phyloP scores from a whole-genome alignment of 2,329 filamentous ascomycete species.

The Trichophyton mentagrophytes region DNA sequence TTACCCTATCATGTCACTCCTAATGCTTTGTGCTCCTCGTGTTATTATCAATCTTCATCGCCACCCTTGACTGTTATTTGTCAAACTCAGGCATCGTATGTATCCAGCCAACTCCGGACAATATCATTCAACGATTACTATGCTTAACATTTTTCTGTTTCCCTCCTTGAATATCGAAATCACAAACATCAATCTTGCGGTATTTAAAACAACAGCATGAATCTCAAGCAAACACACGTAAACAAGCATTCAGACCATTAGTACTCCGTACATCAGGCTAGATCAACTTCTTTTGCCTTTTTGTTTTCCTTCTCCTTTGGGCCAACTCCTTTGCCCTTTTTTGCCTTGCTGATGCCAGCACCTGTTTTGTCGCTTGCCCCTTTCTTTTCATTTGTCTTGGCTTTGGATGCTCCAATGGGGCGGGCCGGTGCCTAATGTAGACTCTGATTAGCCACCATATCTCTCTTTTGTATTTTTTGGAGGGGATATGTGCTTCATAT shows the following conservation, averaged over 20 bases:
- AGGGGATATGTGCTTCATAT: not conserved
- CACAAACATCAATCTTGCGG: not conserved
- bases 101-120: too few relatives aligned
- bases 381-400: not conserved
- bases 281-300: not conserved
- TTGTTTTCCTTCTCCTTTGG: conserved; percentile 1
- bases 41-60: not conserved
- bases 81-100: too few relatives aligned
- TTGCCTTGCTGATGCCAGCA: not conserved
- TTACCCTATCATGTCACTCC: not conserved
- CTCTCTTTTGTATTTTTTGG: not conserved
- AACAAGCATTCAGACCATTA: not conserved
- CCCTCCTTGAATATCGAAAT: not conserved
- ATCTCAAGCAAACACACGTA: not conserved
- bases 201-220: too few relatives aligned
- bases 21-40: not conserved
- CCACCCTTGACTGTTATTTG: too few relatives aligned
- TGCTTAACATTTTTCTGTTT: not conserved
- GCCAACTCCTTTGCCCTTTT: not conserved
- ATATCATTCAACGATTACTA: too few relatives aligned
- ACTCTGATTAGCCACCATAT: not conserved
- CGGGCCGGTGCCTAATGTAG: not conserved
- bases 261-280: not conserved
- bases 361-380: not conserved
- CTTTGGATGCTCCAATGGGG: not conserved